Base-by-base conservation (phyloP, 2,329 filamentous ascomycete species). In the Pyrenophora graminea region DNA sequence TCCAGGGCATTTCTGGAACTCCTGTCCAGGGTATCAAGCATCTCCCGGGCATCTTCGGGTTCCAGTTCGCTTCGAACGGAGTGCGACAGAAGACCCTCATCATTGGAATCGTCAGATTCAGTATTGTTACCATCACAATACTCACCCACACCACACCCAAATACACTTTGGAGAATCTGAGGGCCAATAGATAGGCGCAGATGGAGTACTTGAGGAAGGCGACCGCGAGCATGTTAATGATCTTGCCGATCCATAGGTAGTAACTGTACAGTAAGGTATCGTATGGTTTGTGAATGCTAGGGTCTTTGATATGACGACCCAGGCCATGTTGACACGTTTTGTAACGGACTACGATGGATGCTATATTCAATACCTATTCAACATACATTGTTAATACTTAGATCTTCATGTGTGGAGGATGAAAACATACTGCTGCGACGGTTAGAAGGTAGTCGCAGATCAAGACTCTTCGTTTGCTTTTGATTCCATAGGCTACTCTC, bases 61-160 rank as follows among this genome's bases (percentile, higher is more conserved):
- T 67, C 64, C 66, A 69, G 21, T 68, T 68, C 12, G 58, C 53
- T 19, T 68, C 63, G n/a, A 68, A 62, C 4, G 65, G 64, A 9
- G 53, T 63, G 37, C 58, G 61, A 15, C 53, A 56, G 25, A 68
- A 62, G 19, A 58, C 32, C 1, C 55, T 55, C 40, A 66, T 53
- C 1, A 61, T 48, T 0, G 64, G 64, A 2, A 66, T 13, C 1
- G 63, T 40, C 4, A 64, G 49, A 48, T 65, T 68, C 45, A 68
- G 64, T 1, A 57, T 45, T 1, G 59, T 59, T 9, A 67, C 57
- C 56, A 70, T 60, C 2, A 59, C 10, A 10, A 69, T 64, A 1
- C 59, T 63, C 5, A 51, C 38, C 61, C 64, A 68, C 1, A 70
- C 52, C 3, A 67, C 48, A 4, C 49, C 13, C 1, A 53, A 57